Evolutionary conservation across 31 red algal genomes (phyloP).

Genomic region (Endocladia muricata): DNA sequence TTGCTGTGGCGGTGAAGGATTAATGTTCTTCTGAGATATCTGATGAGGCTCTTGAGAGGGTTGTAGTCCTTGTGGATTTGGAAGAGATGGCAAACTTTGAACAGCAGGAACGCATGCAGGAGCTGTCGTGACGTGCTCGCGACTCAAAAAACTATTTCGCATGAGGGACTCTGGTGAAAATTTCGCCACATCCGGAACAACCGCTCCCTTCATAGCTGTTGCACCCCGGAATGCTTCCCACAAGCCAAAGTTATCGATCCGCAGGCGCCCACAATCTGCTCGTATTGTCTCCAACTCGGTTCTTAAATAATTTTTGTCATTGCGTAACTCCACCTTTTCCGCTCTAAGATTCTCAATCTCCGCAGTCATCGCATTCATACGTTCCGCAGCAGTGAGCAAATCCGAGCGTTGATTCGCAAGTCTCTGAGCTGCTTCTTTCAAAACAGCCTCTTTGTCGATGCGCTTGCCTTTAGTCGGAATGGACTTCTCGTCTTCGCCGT

Average conservation of each 20-base stretch:
- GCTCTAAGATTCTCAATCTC: constrained; percentile 74
- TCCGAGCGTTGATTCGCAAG: constrained; percentile 46
- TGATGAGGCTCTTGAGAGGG: constrained; percentile 20
- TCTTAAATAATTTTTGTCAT: constrained; percentile 85
- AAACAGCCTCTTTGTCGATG: constrained; percentile 80
- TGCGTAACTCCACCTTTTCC: constrained; percentile 81
- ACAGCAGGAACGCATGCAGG: neutral
- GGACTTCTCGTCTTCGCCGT: neutral
- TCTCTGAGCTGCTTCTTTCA: constrained; percentile 64
- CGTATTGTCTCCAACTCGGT: constrained; percentile 74
- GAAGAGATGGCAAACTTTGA: neutral
- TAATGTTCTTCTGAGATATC: neutral
- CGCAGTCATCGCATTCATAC: constrained; percentile 25
- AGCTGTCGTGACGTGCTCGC: neutral
- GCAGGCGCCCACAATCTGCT: constrained; percentile 59
- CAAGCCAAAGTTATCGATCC: constrained; percentile 63
- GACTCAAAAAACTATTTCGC: neutral
- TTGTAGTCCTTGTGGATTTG: constrained; percentile 23
- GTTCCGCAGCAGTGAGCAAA: constrained; percentile 20
- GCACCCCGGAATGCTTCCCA: constrained; percentile 55
- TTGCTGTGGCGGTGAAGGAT: neutral
- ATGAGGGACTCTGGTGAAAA: constrained; percentile 49
- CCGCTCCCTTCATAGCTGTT: constrained; percentile 22
- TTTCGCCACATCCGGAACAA: constrained; percentile 57
- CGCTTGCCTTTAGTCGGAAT: constrained; percentile 36